A percentile compares a stretch with the other conserved stretches of the same genome.
Conservation (phyloP, 169 alveolate genomes). For the Neospora caninum region DNA sequence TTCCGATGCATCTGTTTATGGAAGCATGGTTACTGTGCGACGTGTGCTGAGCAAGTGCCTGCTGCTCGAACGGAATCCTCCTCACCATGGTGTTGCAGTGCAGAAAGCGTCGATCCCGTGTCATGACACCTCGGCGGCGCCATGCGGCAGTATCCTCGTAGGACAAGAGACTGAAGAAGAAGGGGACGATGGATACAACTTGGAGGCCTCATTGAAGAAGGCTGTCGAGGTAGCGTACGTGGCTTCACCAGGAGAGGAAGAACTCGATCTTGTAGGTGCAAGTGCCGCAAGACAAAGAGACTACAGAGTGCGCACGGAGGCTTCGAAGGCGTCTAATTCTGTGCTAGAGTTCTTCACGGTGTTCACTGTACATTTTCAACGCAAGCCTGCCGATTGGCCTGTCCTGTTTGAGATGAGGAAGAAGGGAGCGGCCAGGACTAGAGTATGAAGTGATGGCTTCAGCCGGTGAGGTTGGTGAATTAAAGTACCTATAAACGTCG, state of each 20-base stretch:
- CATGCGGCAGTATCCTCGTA: background rate
- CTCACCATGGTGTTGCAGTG: background rate
- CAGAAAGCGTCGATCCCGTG: background rate
- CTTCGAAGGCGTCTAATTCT: background rate
- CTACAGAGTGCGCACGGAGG: background rate
- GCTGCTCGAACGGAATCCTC: background rate
- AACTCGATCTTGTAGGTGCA: background rate
- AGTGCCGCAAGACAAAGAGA: background rate
- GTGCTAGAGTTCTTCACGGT: background rate
- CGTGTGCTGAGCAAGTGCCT: background rate
- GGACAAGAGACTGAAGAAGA: background rate
- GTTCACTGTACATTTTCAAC: background rate
- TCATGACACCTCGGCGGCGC: background rate
- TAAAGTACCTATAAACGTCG: no score
- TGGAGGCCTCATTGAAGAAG: background rate
- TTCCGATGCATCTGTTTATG: background rate
- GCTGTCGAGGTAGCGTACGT: no score
- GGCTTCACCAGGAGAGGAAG: background rate
- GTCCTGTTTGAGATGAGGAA: background rate
- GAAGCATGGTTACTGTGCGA: background rate
- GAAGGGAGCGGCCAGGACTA: background rate
- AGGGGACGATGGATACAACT: background rate
- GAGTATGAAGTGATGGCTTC: no score
- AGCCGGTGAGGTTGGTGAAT: no score
- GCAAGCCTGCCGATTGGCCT: slow-evolving; percentile 21